Percentiles rank a stretch among this genome's conserved stretches.
These are phyloP conservation scores for Cyclotella atomus DNA, from an alignment of 108 stramenopile species.

Conservation along the genomic window DNA sequence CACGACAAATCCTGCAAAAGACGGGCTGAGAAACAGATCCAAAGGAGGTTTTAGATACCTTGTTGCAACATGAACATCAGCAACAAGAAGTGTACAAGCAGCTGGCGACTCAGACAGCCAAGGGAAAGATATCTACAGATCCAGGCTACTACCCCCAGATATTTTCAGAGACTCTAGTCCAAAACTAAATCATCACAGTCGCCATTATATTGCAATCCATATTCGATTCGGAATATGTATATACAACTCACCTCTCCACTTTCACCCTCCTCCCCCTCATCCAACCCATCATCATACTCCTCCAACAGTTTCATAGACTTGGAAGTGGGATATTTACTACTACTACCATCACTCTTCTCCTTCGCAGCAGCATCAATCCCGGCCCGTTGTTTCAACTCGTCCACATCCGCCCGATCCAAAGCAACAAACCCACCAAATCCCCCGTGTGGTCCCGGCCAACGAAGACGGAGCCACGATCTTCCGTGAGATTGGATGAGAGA, in stretches of 20 bases:
- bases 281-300: slow-evolving; percentile 77
- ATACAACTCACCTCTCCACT: slow-evolving; percentile 44
- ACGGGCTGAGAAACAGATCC: slow-evolving; percentile 59
- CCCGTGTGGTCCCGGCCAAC: slow-evolving; percentile 82
- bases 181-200: background rate
- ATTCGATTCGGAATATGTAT: background rate
- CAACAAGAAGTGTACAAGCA: too few relatives aligned
- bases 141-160: too few relatives aligned
- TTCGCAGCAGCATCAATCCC: background rate
- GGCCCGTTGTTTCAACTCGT: slow-evolving; percentile 1
- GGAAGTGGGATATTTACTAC: slow-evolving; percentile 66
- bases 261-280: slow-evolving; percentile 14
- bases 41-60: too few relatives aligned
- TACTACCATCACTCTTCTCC: slow-evolving; percentile 23
- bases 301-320: slow-evolving; percentile 70
- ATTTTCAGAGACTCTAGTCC: too few relatives aligned
- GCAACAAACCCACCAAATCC: slow-evolving; percentile 88
- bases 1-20: slow-evolving; percentile 91
- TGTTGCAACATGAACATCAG: too few relatives aligned
- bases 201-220: background rate
- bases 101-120: too few relatives aligned
- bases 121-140: too few relatives aligned
- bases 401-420: slow-evolving; percentile 56
- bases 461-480: slow-evolving; percentile 78
- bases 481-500: slow-evolving; percentile 62